phyloP scores from a whole-genome alignment of 2,329 filamentous ascomycete species.

The Paecilomyces fulvus region DNA sequence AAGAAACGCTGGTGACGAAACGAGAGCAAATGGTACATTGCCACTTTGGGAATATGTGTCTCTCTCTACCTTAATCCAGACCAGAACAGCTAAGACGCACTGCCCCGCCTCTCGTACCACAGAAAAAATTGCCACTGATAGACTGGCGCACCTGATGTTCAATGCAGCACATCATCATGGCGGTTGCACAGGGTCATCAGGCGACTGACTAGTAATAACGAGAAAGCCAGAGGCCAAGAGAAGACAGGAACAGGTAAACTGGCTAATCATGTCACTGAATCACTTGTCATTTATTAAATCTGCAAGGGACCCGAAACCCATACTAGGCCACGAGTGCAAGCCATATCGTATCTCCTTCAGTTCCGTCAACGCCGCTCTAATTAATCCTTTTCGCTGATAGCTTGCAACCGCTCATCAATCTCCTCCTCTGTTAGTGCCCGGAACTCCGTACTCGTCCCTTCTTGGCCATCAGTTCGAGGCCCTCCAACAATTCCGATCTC shows the following conservation, averaged over 20 bases:
- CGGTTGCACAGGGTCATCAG: not conserved
- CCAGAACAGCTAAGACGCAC: not conserved
- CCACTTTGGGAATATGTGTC: not conserved
- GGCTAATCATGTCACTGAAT: not conserved
- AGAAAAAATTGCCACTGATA: not conserved
- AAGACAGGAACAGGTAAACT: not conserved
- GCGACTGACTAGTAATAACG: not conserved
- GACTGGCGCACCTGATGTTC: slow-evolving; percentile 5
- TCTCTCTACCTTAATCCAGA: not conserved
- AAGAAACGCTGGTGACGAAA: not conserved
- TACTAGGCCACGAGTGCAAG: slow-evolving; percentile 2
- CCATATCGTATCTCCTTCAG: slow-evolving; percentile 6
- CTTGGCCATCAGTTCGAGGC: slow-evolving; percentile 70
- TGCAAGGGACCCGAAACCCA: slow-evolving; percentile 2
- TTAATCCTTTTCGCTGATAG: slow-evolving; percentile 98
- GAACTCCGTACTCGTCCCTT: slow-evolving; percentile 72
- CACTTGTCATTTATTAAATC: slow-evolving; percentile 2
- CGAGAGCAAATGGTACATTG: not conserved
- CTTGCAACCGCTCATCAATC: slow-evolving; percentile 96
- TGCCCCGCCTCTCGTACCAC: not conserved
- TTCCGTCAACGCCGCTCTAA: slow-evolving; percentile 10
- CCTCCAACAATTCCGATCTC: slow-evolving; percentile 96
- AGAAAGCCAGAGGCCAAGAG: not conserved
- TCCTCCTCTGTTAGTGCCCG: slow-evolving; percentile 89
- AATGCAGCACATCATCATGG: not conserved